A percentile compares a stretch with the other conserved stretches of the same genome.
Evolutionary conservation across 306 rosid genomes (phyloP).

Genomic region (Crataegus laevigata): DNA sequence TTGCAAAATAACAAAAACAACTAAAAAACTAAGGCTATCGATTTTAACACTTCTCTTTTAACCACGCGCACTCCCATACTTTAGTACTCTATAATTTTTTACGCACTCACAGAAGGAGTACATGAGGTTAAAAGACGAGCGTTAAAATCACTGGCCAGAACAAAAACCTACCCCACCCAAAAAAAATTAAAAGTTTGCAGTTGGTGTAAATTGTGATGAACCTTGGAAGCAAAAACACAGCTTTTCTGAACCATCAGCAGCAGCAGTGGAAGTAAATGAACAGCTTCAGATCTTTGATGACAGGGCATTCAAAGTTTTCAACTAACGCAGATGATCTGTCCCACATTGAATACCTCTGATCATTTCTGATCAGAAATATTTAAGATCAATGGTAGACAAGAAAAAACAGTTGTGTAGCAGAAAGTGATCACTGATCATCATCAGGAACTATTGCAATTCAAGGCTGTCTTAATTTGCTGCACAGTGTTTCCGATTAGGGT

Average conservation of each 20-base stretch:
- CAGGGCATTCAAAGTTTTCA: conserved; percentile 62
- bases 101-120: not conserved
- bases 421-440: conserved; percentile 6
- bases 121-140: not conserved
- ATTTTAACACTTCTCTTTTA: not conserved
- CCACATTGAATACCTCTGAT: conserved; percentile 49
- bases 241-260: conserved; percentile 2
- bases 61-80: not conserved
- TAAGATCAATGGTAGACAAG: conserved; percentile 25
- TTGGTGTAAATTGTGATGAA: conserved; percentile 63
- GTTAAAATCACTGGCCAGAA: not conserved
- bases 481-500: conserved; percentile 73
- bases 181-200: conserved; percentile 11
- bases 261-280: conserved; percentile 53
- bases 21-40: not conserved
- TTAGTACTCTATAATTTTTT: no score
- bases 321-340: conserved; percentile 46
- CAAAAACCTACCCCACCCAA: not conserved
- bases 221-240: conserved; percentile 32
- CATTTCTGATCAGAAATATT: conserved; percentile 41
- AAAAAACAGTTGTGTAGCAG: conserved; percentile 10
- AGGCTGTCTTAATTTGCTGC: conserved; percentile 79
- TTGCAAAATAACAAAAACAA: not conserved
- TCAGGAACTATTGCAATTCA: conserved; percentile 71
- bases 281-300: conserved; percentile 47